Base-by-base conservation (phyloP, 148 eudicot species). In the Suaeda aralocaspica region DNA sequence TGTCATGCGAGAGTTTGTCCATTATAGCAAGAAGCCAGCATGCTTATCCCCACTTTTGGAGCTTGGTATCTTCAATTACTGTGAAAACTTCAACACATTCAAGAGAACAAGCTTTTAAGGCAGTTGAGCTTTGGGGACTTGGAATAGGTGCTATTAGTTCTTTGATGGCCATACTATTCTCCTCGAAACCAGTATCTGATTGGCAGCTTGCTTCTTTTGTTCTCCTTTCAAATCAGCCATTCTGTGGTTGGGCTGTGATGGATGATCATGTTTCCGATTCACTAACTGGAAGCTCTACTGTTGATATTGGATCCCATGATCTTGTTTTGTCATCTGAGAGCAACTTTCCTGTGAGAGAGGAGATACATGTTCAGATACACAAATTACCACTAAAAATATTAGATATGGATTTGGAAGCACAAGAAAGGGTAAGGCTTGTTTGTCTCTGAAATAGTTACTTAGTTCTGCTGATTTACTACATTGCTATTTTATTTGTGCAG, bases 91-190 rank as follows among this genome's bases (percentile, higher is more conserved):
- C 92, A 65, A 24, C 83, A 55, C 68, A 69, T 72, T 87, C 96
- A 66, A 84, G 96, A 83, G 93, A 89, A 68, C 87, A 78, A 72
- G 90, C 97, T 55, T 73, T 83, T 56, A 94, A 84, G 68, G 88
- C 99, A 64, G 79, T 89, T 76, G 90, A 94, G 66, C 83, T 88
- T 48, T 94, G 99, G 99, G 99, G 96, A 33, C 80, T 94, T 67
- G 86, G 82, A 78, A 83, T 83, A 65, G 92, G 90, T 58, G 82
- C 91, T 24, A 76, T 94, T 44, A 85, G 85, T 68, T 84, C 99
- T 36, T 82, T 94, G 81, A 86, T 86, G 84, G 89, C 97, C 22
- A 77, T 89, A 42, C 76, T 94, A 36, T 91, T 89, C 78, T 87
- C 99, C 30, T 79, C 88, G 65, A 83, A 81, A 74, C 84, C 91